A percentile compares a stretch with the other conserved stretches of the same genome.
Conservation (phyloP, 345 rosid species). For the Kernera saxatilis region DNA sequence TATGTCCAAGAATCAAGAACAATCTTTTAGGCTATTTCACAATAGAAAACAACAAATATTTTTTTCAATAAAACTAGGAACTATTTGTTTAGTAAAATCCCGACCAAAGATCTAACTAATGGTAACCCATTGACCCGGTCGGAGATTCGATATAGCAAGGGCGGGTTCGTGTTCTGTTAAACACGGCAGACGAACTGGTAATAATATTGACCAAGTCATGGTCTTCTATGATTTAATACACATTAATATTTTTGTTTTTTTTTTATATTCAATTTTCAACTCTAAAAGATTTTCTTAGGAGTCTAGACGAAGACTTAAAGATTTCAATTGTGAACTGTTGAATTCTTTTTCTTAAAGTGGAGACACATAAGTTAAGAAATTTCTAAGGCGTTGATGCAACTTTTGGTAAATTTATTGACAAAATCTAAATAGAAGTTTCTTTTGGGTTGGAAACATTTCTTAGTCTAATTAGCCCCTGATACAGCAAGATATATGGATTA, state of each 20-base stretch:
- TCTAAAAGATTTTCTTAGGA: constrained; percentile 12
- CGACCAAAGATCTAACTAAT: not conserved
- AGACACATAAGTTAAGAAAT: not conserved
- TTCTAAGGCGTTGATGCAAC: constrained; percentile 21
- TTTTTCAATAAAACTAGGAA: not conserved
- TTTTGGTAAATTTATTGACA: constrained; percentile 6
- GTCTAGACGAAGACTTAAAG: constrained; percentile 30
- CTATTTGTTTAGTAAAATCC: not conserved
- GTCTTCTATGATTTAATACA: constrained; percentile 20
- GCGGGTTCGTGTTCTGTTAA: constrained; percentile 1
- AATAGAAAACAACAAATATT: not conserved
- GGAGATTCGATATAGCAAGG: constrained; percentile 5
- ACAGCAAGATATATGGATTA: not conserved
- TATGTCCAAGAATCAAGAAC: constrained; percentile 1
- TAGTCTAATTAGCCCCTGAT: not conserved
- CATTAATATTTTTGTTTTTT: not conserved
- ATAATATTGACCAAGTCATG: constrained; percentile 33
- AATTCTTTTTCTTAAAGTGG: not conserved
- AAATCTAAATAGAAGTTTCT: not conserved
- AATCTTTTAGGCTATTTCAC: constrained; percentile 14
- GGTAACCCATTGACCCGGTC: constrained; percentile 23
- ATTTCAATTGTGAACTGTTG: constrained; percentile 23
- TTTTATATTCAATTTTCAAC: constrained; percentile 1
- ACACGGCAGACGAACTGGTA: constrained; percentile 30
- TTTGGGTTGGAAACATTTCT: not conserved